Evolutionary conservation across 805 yeast species (phyloP).

Genomic region (Yarrowia sp.): DNA sequence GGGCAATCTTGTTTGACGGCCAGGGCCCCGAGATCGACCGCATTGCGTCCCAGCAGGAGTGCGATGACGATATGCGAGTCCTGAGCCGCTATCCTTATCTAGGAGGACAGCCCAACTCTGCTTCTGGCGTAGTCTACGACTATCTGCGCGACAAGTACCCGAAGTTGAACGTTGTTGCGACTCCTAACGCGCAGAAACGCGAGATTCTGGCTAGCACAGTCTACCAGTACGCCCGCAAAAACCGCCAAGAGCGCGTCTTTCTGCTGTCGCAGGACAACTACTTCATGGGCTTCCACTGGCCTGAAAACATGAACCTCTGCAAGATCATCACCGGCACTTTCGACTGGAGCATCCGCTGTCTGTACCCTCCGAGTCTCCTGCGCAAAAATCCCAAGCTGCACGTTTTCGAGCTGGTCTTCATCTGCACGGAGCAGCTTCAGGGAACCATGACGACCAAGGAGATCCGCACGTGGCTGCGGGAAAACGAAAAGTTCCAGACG

Average conservation of each 20-base stretch:
- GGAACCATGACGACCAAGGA: not conserved
- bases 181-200: not conserved
- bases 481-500: not conserved
- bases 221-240: not conserved
- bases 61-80: not conserved
- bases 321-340: not conserved
- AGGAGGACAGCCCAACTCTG: not conserved
- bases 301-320: not conserved
- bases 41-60: not conserved
- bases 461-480: not conserved
- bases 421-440: not conserved
- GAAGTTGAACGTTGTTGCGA: not conserved
- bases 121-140: not conserved
- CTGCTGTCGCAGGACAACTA: not conserved
- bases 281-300: not conserved
- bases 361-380: not conserved
- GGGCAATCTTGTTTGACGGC: not conserved
- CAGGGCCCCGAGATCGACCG: slow-evolving; percentile 22
- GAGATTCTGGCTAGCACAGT: not conserved
- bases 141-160: not conserved
- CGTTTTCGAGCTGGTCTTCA: slow-evolving; percentile 1
- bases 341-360: not conserved
- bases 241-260: not conserved
- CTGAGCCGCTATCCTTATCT: not conserved
- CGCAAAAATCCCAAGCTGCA: not conserved